Evolutionary conservation across 2,329 filamentous ascomycete genomes (phyloP).

Genomic region (Xylariaceae sp.): DNA sequence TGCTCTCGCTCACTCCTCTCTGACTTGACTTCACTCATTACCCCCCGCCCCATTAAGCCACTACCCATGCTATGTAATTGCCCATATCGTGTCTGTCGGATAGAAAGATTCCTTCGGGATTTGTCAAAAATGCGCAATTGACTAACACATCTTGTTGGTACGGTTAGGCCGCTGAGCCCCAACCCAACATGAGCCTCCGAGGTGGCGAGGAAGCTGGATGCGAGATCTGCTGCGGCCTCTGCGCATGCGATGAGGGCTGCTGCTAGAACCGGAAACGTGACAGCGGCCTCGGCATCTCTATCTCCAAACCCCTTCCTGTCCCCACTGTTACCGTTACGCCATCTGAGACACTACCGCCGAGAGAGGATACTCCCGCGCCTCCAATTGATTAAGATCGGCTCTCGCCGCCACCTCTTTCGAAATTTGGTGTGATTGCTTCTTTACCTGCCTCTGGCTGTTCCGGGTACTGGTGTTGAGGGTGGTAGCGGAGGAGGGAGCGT

Average conservation of each 20-base stretch:
- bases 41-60: neutral
- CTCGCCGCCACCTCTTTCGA: no score
- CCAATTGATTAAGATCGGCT: no score
- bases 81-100: no score
- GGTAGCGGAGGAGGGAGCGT: no score
- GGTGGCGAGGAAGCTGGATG: conserved; percentile 54
- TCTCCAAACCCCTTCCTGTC: neutral
- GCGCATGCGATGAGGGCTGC: conserved; percentile 51
- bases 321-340: no score
- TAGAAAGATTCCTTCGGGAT: neutral
- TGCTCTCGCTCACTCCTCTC: neutral
- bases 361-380: no score
- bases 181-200: conserved; percentile 50
- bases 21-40: neutral
- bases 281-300: neutral
- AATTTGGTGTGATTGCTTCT: no score
- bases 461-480: no score
- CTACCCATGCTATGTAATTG: neutral
- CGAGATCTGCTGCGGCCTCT: conserved; percentile 54
- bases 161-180: conserved; percentile 46
- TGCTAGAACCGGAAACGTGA: conserved; percentile 42
- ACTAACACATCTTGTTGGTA: conserved; percentile 6
- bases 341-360: no score
- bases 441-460: no score
- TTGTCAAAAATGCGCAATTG: neutral